phyloP scores from a whole-genome alignment of 163 green algal species.

The Scenedesmus sp. region DNA sequence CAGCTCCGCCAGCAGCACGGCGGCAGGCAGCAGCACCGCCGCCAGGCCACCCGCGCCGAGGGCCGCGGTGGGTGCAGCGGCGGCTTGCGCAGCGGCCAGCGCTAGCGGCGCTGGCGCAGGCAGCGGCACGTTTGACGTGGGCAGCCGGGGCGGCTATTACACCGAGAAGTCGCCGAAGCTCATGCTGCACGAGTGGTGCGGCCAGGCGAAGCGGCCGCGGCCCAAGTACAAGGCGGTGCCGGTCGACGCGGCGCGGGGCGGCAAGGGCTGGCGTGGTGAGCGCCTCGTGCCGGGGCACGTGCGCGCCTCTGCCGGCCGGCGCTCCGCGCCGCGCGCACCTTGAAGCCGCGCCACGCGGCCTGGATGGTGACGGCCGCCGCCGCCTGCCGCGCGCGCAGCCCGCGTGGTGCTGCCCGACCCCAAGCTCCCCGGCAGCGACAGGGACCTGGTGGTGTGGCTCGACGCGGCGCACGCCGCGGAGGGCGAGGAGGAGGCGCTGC shows the following conservation, averaged over 20 bases:
- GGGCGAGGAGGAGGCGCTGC: conserved; percentile 73
- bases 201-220: conserved; percentile 23
- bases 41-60: neutral
- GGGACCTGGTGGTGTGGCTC: conserved; percentile 86
- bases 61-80: neutral
- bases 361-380: too few species aligned
- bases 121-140: conserved; percentile 78
- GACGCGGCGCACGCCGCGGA: conserved; percentile 52
- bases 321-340: too few species aligned
- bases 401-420: conserved; percentile 86
- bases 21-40: neutral
- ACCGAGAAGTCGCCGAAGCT: conserved; percentile 83
- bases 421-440: conserved; percentile 66
- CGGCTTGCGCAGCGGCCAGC: too few species aligned
- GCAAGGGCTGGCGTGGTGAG: too few species aligned
- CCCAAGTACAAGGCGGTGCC: conserved; percentile 35
- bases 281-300: too few species aligned
- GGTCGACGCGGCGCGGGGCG: neutral
- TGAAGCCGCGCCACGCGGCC: too few species aligned
- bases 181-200: conserved; percentile 85
- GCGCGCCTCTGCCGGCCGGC: too few species aligned
- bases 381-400: conserved; percentile 15
- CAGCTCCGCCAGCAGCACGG: neutral
- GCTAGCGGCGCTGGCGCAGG: neutral
- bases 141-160: conserved; percentile 68